Conservation (phyloP, 1,284 basidiomycete species). For the Moniliophthora roreri region DNA sequence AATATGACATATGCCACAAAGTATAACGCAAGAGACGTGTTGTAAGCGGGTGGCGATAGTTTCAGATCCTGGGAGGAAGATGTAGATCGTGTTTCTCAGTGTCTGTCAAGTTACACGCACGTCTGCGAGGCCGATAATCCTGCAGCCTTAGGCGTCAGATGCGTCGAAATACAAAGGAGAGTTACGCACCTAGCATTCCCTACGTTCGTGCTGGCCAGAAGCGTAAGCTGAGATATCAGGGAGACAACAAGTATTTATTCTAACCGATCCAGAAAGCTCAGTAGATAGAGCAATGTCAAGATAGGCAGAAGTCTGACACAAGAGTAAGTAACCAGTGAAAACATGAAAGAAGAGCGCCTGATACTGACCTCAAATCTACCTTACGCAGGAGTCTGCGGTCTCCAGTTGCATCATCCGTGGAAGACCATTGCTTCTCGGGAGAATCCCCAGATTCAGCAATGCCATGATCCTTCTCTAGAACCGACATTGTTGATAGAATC, state of each 20-base stretch:
- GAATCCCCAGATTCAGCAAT: too few relatives aligned
- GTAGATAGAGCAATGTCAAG: constrained; percentile 60
- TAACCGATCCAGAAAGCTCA: constrained; percentile 69
- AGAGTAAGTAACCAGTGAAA: constrained; percentile 3
- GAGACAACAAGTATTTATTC: constrained; percentile 10
- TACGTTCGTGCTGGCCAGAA: constrained; percentile 53
- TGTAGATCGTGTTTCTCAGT: neutral
- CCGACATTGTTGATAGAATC: too few relatives aligned
- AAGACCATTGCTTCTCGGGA: too few relatives aligned
- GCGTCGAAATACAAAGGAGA: too few relatives aligned
- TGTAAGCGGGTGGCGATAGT: constrained; percentile 50
- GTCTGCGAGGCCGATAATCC: constrained; percentile 45
- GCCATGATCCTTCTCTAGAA: too few relatives aligned
- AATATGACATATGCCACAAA: constrained; percentile 70
- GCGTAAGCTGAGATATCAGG: neutral
- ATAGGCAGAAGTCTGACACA: constrained; percentile 46
- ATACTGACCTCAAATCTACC: constrained; percentile 39
- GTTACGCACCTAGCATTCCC: constrained; percentile 59
- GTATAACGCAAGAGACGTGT: constrained; percentile 61
- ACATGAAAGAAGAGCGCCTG: neutral
- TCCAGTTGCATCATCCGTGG: constrained; percentile 11
- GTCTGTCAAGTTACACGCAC: constrained; percentile 22
- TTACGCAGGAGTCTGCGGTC: constrained; percentile 36
- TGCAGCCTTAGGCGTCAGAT: constrained; percentile 19
- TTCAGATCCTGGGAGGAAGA: constrained; percentile 44